phyloP scores from a whole-genome alignment of 2,329 filamentous ascomycete genomes.

The Hortaea sp. region DNA sequence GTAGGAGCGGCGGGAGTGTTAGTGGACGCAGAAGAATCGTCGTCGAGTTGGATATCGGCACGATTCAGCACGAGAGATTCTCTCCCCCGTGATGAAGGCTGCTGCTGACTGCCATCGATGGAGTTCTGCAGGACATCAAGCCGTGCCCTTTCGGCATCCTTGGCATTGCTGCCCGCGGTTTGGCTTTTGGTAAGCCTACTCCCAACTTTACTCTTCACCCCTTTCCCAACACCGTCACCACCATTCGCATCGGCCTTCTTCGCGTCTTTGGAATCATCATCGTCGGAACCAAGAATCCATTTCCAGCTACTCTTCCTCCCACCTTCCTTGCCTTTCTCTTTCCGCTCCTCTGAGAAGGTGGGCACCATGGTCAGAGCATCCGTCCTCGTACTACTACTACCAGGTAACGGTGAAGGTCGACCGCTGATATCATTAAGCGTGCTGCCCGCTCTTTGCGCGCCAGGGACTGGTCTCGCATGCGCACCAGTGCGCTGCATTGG shows the following conservation, averaged over 20 bases:
- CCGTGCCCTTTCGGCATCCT: slow-evolving; percentile 56
- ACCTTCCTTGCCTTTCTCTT: slow-evolving; percentile 57
- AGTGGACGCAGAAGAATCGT: slow-evolving; percentile 47
- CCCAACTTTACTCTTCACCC: slow-evolving; percentile 9
- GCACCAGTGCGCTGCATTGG: slow-evolving; percentile 24
- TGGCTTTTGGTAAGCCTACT: slow-evolving; percentile 53
- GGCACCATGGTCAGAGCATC: slow-evolving; percentile 75
- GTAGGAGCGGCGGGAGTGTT: background rate
- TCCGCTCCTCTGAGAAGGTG: slow-evolving; percentile 52
- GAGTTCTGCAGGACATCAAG: slow-evolving; percentile 81
- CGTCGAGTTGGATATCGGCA: slow-evolving; percentile 62
- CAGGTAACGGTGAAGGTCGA: slow-evolving; percentile 58
- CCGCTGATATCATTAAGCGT: slow-evolving; percentile 56
- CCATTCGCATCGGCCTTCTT: slow-evolving; percentile 28
- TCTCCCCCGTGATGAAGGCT: slow-evolving; percentile 44
- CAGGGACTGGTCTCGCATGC: slow-evolving; percentile 25
- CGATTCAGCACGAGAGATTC: slow-evolving; percentile 80
- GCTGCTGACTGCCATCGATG: slow-evolving; percentile 50
- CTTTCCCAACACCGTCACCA: slow-evolving; percentile 26
- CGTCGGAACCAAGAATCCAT: slow-evolving; percentile 60
- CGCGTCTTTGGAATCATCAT: slow-evolving; percentile 57
- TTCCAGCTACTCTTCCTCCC: slow-evolving; percentile 74
- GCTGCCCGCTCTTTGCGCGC: slow-evolving; percentile 17
- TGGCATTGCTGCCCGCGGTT: slow-evolving; percentile 20
- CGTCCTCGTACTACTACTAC: slow-evolving; percentile 56